Base-by-base conservation (phyloP, 2,329 filamentous ascomycete genomes). In the Beauveria bassiana region DNA sequence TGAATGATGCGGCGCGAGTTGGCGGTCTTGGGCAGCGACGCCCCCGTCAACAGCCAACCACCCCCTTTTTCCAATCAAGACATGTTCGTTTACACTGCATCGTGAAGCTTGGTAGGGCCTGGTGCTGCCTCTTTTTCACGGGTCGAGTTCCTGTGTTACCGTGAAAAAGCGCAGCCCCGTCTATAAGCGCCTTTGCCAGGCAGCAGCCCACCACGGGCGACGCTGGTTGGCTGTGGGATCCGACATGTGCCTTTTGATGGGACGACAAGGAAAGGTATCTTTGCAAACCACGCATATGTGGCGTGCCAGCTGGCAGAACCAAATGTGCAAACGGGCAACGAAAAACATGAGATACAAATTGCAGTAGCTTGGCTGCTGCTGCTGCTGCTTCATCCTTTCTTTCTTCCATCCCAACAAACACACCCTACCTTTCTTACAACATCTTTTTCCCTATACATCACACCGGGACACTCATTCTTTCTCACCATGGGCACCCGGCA, bases 401-500 rank as follows among this genome's bases (percentile, higher is more conserved):
- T 38, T 38, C 34, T 38, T 38, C 12, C 34, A 26, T 38, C 5
- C 28, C 28, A 52, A n/a, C 49, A n/a, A 34, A 34, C 31, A 34
- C 12, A 26, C 12, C 18, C 8, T 31, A 8, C 53, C 22, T 45
- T 26, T 26, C 6, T 18, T 5, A 28, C 16, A 22, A 16, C 34
- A 2, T 18, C 38, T 24, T 9, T 42, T 7, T 24, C 12, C 22
- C 16, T 4, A 3, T 42, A 16, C 14, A 47, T 5, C n/a, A 20
- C 10, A 42, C 3, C 42, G 18, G n/a, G 20, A 26, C 10, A 28
- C 28, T 28, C 28, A 9, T 28, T 28, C 3, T n/a, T 16, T 22
- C 26, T 22, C 26, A 47, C 38, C 42, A 58, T 61, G 59, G 59
- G 59, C n/a, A 61, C 52, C 22, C 59, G 59, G 18, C 59, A 61